Base-by-base conservation (phyloP, 176 grass and related monocot genomes). In the Otatea glauca region DNA sequence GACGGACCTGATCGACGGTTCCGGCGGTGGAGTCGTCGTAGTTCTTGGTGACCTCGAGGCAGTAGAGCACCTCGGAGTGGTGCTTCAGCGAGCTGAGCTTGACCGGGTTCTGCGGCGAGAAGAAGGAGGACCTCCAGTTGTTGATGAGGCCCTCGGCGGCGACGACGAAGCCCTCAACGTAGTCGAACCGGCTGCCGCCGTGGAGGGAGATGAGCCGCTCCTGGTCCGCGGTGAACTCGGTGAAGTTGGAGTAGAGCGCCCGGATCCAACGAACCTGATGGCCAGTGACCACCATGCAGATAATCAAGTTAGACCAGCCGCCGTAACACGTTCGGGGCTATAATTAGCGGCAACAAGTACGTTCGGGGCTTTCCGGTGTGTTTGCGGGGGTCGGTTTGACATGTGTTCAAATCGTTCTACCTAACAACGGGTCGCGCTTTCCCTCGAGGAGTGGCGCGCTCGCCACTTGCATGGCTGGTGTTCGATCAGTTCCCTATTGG, bases 111-210 rank as follows among this genome's bases (percentile, higher is more conserved):
- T 87, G 86, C 6, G 91, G 91, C 41, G 96, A 99, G 96, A 99
- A 99, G 88, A 99, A 99, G 74, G 96, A 99, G 12, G 96, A 99
- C 56, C 96, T 87, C 96, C 96, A 96, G 86, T 96, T 99, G 89
- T 99, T 99, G 88, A 99, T 95, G 50, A 96, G 88, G 37, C 93
- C 94, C 68, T 99, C 96, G 81, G 94, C 93, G 42, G 91, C 90
- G 43, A 96, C 91, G 42, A 99, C 96, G 74, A 99, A 94, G 39
- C 96, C 96, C 70, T 99, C 96, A 1, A 99, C 88, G 76, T 99
- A 99, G 83, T 99, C 91, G 70, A 99, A 99, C 74, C 86, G 88
- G 18, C 83, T 75, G 34, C 81, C 71, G 18, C 74, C 77, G 41
- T 85, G 77, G 0, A 85, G 50, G 11, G 89, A 89, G 83, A 96